Conservation (phyloP, 139 green algal genomes). For the Eudorina sp. region DNA sequence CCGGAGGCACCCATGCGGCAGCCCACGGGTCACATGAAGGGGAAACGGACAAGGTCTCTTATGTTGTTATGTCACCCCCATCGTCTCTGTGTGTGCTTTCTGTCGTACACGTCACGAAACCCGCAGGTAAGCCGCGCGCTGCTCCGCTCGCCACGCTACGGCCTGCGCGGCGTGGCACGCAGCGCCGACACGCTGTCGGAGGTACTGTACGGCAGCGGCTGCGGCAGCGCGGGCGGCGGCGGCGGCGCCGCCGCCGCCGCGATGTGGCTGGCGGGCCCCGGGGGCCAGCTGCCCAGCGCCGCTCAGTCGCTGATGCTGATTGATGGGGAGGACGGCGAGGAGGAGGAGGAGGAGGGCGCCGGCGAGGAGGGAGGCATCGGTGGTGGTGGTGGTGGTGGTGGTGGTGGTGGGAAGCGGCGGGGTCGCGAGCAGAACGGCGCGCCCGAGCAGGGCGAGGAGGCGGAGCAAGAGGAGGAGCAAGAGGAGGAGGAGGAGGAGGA, state of each 20-base stretch:
- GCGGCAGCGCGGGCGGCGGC: background rate
- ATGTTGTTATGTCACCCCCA: no score
- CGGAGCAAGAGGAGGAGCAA: background rate
- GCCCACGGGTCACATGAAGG: no score
- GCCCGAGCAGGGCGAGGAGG: background rate
- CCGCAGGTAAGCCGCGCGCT: conserved; percentile 8
- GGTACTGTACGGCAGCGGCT: background rate
- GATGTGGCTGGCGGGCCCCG: background rate
- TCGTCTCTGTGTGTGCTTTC: no score
- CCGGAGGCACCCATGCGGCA: no score
- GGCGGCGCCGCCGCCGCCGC: background rate
- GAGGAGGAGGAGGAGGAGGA: background rate
- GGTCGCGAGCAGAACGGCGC: no score
- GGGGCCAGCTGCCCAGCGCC: background rate
- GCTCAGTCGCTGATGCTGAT: conserved; percentile 6
- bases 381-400: background rate
- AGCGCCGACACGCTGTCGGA: conserved; percentile 21
- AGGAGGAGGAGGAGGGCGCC: background rate
- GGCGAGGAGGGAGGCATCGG: background rate
- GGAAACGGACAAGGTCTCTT: no score
- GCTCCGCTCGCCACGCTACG: conserved; percentile 40
- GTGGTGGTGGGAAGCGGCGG: background rate
- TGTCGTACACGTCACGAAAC: no score
- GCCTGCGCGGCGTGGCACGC: background rate
- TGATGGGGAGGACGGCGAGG: background rate